These are phyloP conservation scores for Elaeis oleifera DNA, from an alignment of 202 grass and related monocot genomes.

Conservation along the genomic window DNA sequence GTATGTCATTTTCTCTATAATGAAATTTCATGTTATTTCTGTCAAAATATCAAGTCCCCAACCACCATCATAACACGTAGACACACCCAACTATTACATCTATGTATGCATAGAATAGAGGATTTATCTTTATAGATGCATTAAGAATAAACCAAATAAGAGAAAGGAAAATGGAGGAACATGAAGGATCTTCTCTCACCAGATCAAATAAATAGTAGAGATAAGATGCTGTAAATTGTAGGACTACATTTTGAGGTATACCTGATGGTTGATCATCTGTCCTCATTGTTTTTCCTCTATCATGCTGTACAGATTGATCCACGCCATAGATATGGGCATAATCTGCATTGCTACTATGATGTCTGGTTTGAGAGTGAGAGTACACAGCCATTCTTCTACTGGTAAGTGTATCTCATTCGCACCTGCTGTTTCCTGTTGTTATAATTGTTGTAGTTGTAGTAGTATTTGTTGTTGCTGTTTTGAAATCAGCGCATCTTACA, in stretches of 20 bases:
- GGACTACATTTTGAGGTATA: neutral
- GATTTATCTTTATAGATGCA: too few relatives aligned
- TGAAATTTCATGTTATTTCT: too few relatives aligned
- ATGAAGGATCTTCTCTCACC: too few relatives aligned
- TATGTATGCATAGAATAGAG: too few relatives aligned
- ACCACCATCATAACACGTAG: too few relatives aligned
- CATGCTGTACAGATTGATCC: conserved; percentile 79
- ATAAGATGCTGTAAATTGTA: too few relatives aligned
- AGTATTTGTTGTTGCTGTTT: neutral
- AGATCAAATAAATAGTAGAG: too few relatives aligned
- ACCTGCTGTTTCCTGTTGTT: neutral
- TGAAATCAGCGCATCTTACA: too few relatives aligned
- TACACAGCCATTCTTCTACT: conserved; percentile 92
- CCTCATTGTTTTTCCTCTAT: neutral
- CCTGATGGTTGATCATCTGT: neutral
- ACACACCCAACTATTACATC: too few relatives aligned
- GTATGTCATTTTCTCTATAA: conserved; percentile 43
- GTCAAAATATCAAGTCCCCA: too few relatives aligned
- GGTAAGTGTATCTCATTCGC: conserved; percentile 37
- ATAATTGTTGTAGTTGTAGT: conserved; percentile 14
- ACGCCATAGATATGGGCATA: conserved; percentile 96
- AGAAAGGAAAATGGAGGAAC: too few relatives aligned
- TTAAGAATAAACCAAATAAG: too few relatives aligned
- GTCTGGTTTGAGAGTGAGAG: conserved; percentile 84
- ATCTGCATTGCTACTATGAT: conserved; percentile 95